Conservation (phyloP, 768 basidiomycete genomes). For the Amanita thiersii region DNA sequence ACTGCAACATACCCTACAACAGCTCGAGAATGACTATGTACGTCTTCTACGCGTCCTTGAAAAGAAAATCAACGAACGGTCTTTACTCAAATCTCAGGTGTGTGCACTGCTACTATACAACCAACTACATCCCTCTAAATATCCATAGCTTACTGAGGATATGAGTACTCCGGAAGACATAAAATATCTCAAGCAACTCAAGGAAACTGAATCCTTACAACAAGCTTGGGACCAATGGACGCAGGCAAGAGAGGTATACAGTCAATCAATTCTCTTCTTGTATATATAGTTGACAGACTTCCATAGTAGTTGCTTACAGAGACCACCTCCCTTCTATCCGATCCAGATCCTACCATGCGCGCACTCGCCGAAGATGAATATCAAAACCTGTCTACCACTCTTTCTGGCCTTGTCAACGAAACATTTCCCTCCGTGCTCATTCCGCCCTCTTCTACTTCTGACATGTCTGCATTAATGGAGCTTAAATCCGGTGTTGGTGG, state of each 20-base stretch:
- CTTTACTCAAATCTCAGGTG: conserved; percentile 35
- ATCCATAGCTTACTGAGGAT: conserved; percentile 44
- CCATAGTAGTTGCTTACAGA: conserved; percentile 58
- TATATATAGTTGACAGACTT: conserved; percentile 4
- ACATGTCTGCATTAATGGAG: conserved; percentile 77
- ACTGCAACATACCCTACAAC: too few species aligned
- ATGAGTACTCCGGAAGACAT: conserved; percentile 52
- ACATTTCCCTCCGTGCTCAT: conserved; percentile 69
- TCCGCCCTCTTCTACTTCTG: conserved; percentile 57
- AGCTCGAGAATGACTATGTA: conserved; percentile 34
- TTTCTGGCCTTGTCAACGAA: conserved; percentile 25
- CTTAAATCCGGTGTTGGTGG: conserved; percentile 93
- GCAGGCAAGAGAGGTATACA: conserved; percentile 46
- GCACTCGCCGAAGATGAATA: conserved; percentile 67
- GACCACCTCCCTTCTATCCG: conserved; percentile 51
- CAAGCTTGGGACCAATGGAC: conserved; percentile 63
- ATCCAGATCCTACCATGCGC: conserved; percentile 72
- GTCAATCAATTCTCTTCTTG: not conserved
- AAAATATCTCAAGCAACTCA: conserved; percentile 47
- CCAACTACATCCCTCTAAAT: conserved; percentile 7
- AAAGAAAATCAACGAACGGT: conserved; percentile 44
- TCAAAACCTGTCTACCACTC: conserved; percentile 27
- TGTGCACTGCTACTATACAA: not conserved
- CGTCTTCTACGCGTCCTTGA: conserved; percentile 48
- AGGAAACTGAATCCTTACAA: conserved; percentile 61